These are phyloP conservation scores for Murraya koenigii DNA, from an alignment of 345 rosid species.

Conservation along the genomic window DNA sequence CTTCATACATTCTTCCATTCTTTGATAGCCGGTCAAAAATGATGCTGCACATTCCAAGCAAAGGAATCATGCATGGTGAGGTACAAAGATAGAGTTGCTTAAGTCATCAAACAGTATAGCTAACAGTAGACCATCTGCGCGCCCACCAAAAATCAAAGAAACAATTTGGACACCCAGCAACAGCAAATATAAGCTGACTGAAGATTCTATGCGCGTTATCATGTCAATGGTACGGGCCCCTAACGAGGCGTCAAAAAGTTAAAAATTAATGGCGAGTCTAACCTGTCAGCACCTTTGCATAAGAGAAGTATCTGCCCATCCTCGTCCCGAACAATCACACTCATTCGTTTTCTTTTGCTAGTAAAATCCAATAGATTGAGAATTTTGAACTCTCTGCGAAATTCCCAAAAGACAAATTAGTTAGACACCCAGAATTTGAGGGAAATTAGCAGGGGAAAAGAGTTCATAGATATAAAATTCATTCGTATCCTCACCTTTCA, in stretches of 20 bases:
- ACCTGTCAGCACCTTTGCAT: constrained; percentile 99
- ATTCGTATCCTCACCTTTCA: constrained; percentile 61
- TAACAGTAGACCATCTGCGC: too few species aligned
- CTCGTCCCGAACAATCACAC: constrained; percentile 79
- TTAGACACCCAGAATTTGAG: constrained; percentile 14
- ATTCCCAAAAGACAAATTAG: constrained; percentile 21
- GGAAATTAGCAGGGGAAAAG: constrained; percentile 6
- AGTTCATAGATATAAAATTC: constrained; percentile 12
- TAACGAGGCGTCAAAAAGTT: not conserved
- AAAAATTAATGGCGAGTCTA: constrained; percentile 24
- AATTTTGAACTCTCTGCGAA: constrained; percentile 85
- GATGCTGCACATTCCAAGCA: constrained; percentile 51
- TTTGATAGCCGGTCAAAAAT: constrained; percentile 86
- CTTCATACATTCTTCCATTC: constrained; percentile 67
- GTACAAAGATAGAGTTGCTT: constrained; percentile 6
- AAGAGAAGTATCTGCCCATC: constrained; percentile 78
- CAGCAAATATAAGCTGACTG: not conserved
- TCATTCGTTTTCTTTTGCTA: constrained; percentile 97
- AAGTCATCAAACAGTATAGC: not conserved
- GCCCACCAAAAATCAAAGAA: not conserved
- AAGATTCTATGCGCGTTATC: not conserved
- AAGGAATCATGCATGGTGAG: constrained; percentile 12
- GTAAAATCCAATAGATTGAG: constrained; percentile 89
- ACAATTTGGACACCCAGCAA: not conserved
- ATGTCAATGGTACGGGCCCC: not conserved